phyloP scores from a whole-genome alignment of 345 rosid genomes.

The Corchorus capsularis region DNA sequence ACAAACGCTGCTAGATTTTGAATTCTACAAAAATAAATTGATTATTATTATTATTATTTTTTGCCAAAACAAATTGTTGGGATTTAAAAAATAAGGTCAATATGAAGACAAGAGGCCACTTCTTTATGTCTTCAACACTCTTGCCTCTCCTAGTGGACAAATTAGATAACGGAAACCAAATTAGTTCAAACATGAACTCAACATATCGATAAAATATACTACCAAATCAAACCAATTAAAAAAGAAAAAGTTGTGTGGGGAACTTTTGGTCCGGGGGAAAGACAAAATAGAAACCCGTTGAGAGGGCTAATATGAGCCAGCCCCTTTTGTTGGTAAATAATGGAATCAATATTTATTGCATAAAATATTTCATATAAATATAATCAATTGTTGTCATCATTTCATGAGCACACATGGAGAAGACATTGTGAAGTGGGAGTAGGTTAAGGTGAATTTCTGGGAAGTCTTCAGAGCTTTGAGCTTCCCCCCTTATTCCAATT shows the following conservation, averaged over 20 bases:
- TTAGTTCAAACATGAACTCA: not conserved
- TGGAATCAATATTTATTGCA: no score
- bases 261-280: not conserved
- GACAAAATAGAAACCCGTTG: not conserved
- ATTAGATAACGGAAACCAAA: not conserved
- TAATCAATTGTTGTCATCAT: not conserved
- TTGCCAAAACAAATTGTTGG: no score
- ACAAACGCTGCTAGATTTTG: slow-evolving; percentile 26
- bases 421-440: slow-evolving; percentile 2
- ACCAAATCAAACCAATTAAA: not conserved
- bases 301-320: no score
- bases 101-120: not conserved
- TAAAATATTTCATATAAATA: no score
- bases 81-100: not conserved
- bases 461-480: not conserved
- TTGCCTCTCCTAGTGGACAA: not conserved
- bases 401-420: not conserved
- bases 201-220: not conserved
- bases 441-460: not conserved
- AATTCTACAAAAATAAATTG: not conserved
- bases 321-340: not conserved
- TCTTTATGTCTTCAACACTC: not conserved
- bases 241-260: not conserved
- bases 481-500: not conserved
- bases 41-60: not conserved